These are phyloP conservation scores for Xylariaceae sp. DNA, from an alignment of 2,329 filamentous ascomycete genomes.

Conservation along the genomic window DNA sequence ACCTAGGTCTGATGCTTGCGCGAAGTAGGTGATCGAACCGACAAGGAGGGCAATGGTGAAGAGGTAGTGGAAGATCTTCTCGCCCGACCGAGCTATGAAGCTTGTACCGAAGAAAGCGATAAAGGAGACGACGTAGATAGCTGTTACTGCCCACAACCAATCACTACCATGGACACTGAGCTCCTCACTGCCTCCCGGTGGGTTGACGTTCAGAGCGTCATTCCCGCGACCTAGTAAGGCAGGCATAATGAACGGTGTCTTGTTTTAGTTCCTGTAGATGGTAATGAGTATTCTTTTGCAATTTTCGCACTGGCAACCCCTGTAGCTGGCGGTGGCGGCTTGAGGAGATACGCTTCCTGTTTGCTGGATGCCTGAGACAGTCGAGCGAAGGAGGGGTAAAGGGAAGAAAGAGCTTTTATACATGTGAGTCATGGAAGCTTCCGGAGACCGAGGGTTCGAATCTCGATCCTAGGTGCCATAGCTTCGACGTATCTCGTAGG, in stretches of 20 bases:
- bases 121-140: constrained; percentile 54
- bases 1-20: constrained; percentile 58
- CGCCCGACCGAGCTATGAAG: constrained; percentile 51
- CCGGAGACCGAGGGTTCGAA: background rate
- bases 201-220: constrained; percentile 55
- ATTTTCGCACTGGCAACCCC: too few relatives aligned
- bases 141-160: constrained; percentile 62
- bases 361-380: background rate
- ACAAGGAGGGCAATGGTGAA: constrained; percentile 56
- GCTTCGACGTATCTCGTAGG: constrained; percentile 9
- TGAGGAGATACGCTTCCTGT: too few relatives aligned
- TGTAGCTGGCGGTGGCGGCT: too few relatives aligned
- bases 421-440: background rate
- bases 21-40: constrained; percentile 57
- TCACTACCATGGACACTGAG: constrained; percentile 55
- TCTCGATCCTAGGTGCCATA: constrained; percentile 15
- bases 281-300: too few relatives aligned
- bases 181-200: constrained; percentile 46
- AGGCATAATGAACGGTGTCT: background rate
- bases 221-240: constrained; percentile 40
- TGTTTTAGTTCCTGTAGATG: too few relatives aligned
- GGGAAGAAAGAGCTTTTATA: constrained; percentile 20
- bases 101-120: constrained; percentile 49
- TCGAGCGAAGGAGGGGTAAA: background rate
- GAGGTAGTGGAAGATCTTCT: constrained; percentile 63